phyloP scores from a whole-genome alignment of 2,329 filamentous ascomycete species.

The Trichoderma koningii region DNA sequence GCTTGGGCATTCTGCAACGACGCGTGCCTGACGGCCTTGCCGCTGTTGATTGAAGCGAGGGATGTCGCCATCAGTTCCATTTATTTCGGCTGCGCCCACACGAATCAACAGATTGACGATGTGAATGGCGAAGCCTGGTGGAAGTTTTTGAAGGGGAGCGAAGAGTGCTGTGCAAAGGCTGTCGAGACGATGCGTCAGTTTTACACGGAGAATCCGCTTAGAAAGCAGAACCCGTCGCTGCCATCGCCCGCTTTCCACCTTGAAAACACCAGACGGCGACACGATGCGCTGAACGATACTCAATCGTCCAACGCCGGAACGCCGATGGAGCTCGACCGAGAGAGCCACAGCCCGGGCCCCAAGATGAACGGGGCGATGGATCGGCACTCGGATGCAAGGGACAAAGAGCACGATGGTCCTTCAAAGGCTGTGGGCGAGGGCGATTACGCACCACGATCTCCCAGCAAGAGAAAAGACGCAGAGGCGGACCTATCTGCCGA shows the following conservation, averaged over 20 bases:
- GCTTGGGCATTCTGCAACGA: constrained; percentile 96
- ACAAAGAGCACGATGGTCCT: constrained; percentile 33
- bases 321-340: constrained; percentile 50
- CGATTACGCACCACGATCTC: constrained; percentile 41
- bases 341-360: constrained; percentile 51
- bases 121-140: constrained; percentile 81
- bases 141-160: constrained; percentile 71
- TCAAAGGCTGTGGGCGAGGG: constrained; percentile 39
- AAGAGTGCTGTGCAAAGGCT: constrained; percentile 69
- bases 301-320: constrained; percentile 54
- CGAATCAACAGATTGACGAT: constrained; percentile 74
- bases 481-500: constrained; percentile 40
- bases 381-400: constrained; percentile 36
- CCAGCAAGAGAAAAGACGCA: constrained; percentile 47
- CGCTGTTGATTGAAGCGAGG: constrained; percentile 74
- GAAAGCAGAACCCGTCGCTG: constrained; percentile 57
- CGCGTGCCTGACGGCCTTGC: constrained; percentile 79
- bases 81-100: constrained; percentile 81
- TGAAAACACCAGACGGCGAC: constrained; percentile 56
- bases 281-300: constrained; percentile 46
- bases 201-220: constrained; percentile 64
- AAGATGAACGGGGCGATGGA: constrained; percentile 46
- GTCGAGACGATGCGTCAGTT: constrained; percentile 75
- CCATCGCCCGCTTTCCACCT: constrained; percentile 58
- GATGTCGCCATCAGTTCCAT: constrained; percentile 84